Percentiles rank a stretch among this genome's conserved stretches.
These are phyloP conservation scores for Plenodomus lindquistii DNA, from an alignment of 2,329 filamentous ascomycete genomes.

Conservation along the genomic window DNA sequence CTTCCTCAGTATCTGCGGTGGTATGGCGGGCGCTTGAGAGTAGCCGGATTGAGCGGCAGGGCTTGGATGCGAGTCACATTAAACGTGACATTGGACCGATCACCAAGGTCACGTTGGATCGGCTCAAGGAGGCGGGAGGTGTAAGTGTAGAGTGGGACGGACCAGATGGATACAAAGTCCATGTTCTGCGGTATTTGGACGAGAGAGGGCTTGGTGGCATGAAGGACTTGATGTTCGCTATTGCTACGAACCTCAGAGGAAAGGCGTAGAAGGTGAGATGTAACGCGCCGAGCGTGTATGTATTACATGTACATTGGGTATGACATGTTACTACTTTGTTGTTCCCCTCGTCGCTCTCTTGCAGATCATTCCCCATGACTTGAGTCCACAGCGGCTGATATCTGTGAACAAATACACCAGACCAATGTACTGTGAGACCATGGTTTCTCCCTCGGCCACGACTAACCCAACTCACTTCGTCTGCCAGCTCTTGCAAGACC, in stretches of 20 bases:
- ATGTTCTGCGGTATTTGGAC: constrained; percentile 71
- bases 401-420: too few relatives aligned
- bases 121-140: constrained; percentile 68
- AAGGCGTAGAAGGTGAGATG: constrained; percentile 1
- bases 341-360: too few relatives aligned
- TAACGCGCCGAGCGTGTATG: neutral
- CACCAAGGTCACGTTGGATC: constrained; percentile 66
- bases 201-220: constrained; percentile 67
- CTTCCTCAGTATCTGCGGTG: constrained; percentile 52
- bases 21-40: constrained; percentile 55
- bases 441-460: too few relatives aligned
- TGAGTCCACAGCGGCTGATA: too few relatives aligned
- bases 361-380: too few relatives aligned
- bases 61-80: constrained; percentile 22
- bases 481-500: too few relatives aligned
- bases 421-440: too few relatives aligned
- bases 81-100: constrained; percentile 59
- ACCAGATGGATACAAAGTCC: constrained; percentile 74
- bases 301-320: neutral
- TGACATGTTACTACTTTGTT: too few relatives aligned
- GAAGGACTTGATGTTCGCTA: constrained; percentile 74
- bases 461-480: too few relatives aligned
- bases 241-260: constrained; percentile 72
- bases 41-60: constrained; percentile 41
- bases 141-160: constrained; percentile 71